phyloP scores from a whole-genome alignment of 164 flowering plant species.

The Akebia trifoliata region DNA sequence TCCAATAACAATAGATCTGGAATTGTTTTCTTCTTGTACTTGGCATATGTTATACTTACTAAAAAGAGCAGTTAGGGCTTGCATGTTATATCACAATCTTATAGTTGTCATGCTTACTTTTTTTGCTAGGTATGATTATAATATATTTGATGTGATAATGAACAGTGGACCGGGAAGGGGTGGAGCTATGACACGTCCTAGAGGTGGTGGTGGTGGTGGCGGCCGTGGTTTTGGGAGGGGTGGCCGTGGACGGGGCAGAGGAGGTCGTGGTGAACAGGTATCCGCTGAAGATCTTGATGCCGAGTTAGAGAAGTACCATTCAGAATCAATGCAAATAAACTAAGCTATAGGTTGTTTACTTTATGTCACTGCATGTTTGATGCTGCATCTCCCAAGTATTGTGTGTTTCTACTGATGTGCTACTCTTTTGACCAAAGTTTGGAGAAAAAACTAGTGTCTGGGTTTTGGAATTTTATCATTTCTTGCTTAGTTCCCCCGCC shows the following conservation, averaged over 20 bases:
- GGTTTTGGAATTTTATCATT: neutral
- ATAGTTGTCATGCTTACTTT: too few relatives aligned
- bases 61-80: too few relatives aligned
- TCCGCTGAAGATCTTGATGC: conserved; percentile 61
- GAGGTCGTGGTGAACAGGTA: conserved; percentile 34
- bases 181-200: conserved; percentile 15
- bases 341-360: conserved; percentile 16
- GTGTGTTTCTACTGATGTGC: conserved; percentile 10
- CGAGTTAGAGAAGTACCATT: conserved; percentile 60
- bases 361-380: conserved; percentile 8
- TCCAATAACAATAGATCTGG: too few relatives aligned
- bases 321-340: conserved; percentile 53
- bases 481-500: neutral
- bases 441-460: neutral
- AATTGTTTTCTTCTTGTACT: too few relatives aligned
- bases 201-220: conserved; percentile 30
- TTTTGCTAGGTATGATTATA: too few relatives aligned
- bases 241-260: conserved; percentile 17
- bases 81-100: too few relatives aligned
- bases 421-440: neutral
- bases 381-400: conserved; percentile 11
- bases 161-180: conserved; percentile 19
- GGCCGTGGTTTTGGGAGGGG: conserved; percentile 35
- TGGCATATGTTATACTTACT: too few relatives aligned
- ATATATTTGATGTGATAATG: neutral